Evolutionary conservation across 805 yeast genomes (phyloP).

Genomic region (Candida ponderosae): DNA sequence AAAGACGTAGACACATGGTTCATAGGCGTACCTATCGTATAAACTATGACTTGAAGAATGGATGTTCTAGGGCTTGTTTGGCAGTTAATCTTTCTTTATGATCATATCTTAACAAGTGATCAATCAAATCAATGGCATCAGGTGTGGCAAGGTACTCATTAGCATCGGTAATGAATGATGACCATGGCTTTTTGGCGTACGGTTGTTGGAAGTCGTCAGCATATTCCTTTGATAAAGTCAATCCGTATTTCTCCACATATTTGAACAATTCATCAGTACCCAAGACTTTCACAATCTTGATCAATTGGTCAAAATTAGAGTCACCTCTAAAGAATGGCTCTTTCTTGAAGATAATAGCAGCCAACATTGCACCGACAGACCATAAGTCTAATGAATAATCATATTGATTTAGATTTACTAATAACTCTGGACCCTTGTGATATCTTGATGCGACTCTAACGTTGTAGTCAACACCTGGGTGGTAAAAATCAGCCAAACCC

Average conservation of each 20-base stretch:
- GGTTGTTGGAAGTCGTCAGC: slow-evolving; percentile 65
- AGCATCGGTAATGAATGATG: slow-evolving; percentile 57
- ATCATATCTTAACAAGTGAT: slow-evolving; percentile 72
- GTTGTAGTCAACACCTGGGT: slow-evolving; percentile 81
- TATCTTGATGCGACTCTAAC: slow-evolving; percentile 92
- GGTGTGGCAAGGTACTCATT: slow-evolving; percentile 62
- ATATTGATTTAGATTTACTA: slow-evolving; percentile 79
- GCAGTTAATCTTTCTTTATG: slow-evolving; percentile 88
- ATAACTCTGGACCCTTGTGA: slow-evolving; percentile 87
- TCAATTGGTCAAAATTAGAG: slow-evolving; percentile 84
- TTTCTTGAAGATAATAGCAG: slow-evolving; percentile 81
- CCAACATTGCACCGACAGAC: slow-evolving; percentile 92
- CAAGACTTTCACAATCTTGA: slow-evolving; percentile 79
- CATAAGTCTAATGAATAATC: slow-evolving; percentile 90
- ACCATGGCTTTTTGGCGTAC: slow-evolving; percentile 85
- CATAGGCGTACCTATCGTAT: no score
- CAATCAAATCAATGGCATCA: slow-evolving; percentile 76
- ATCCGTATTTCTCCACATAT: slow-evolving; percentile 64
- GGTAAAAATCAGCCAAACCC: slow-evolving; percentile 95
- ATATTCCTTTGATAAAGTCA: slow-evolving; percentile 67
- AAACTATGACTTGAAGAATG: slow-evolving; percentile 24
- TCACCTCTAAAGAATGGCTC: slow-evolving; percentile 93
- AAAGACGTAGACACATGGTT: no score
- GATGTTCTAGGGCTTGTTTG: slow-evolving; percentile 76
- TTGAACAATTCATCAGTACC: slow-evolving; percentile 75